Evolutionary conservation across 1,139 yeast species (phyloP).

Genomic region (Pichiaceae sp.): DNA sequence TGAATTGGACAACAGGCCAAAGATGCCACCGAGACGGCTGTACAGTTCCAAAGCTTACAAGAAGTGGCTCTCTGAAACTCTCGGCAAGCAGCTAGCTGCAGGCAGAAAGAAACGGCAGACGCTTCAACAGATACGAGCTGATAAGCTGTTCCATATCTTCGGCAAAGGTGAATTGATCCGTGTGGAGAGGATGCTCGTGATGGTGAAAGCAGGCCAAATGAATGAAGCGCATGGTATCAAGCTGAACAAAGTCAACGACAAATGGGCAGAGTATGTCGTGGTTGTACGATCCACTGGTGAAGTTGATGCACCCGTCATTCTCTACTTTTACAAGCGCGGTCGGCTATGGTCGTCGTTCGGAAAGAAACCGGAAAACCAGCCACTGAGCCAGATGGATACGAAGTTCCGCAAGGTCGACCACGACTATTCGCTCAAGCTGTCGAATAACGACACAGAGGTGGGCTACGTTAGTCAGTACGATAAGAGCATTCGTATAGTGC

Average conservation of each 20-base stretch:
- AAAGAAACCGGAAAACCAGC: not conserved
- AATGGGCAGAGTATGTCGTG: slow-evolving; percentile 71
- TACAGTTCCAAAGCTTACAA: not conserved
- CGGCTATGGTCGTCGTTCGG: not conserved
- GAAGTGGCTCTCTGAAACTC: not conserved
- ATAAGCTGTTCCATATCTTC: slow-evolving; percentile 19
- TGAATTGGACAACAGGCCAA: too few relatives aligned
- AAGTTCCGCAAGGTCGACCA: slow-evolving; percentile 2
- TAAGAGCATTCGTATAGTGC: slow-evolving; percentile 48
- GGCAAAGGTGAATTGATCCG: slow-evolving; percentile 55
- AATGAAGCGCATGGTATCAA: slow-evolving; percentile 41
- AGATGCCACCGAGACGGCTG: too few relatives aligned
- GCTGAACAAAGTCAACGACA: slow-evolving; percentile 49
- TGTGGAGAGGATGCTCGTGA: slow-evolving; percentile 57
- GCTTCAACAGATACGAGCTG: not conserved
- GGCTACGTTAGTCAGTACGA: slow-evolving; percentile 60
- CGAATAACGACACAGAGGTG: slow-evolving; percentile 26
- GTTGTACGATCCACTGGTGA: slow-evolving; percentile 55
- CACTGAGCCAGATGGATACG: not conserved
- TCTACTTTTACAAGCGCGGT: slow-evolving; percentile 50
- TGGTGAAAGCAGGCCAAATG: slow-evolving; percentile 30
- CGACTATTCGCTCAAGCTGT: slow-evolving; percentile 18
- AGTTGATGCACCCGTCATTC: slow-evolving; percentile 36
- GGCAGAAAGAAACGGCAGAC: not conserved
- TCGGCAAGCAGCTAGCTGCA: not conserved